These are phyloP conservation scores for Ogataea nitratoaversa DNA, from an alignment of 805 yeast species.

Conservation along the genomic window DNA sequence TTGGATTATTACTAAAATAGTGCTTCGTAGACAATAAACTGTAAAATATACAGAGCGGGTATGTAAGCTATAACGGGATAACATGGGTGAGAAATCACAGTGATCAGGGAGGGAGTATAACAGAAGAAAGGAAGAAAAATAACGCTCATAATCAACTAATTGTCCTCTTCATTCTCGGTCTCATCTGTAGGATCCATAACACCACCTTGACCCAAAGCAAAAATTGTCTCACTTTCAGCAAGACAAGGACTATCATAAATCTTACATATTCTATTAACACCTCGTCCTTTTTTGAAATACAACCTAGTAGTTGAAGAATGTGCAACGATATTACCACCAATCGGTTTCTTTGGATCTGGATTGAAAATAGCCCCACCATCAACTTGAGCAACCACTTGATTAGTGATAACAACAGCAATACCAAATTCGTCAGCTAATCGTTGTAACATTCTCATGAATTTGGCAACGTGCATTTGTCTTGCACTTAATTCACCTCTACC, in stretches of 20 bases:
- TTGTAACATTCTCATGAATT: constrained; percentile 86
- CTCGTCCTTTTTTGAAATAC: constrained; percentile 85
- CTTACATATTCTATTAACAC: constrained; percentile 88
- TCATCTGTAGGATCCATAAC: constrained; percentile 81
- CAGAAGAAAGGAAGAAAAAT: too few species aligned
- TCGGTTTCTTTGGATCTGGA: constrained; percentile 97
- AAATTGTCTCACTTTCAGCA: constrained; percentile 92
- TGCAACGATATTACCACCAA: constrained; percentile 97
- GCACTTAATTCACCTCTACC: constrained; percentile 97
- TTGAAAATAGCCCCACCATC: constrained; percentile 84
- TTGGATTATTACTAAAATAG: too few species aligned
- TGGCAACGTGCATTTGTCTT: constrained; percentile 90
- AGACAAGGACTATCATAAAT: constrained; percentile 95
- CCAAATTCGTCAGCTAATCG: constrained; percentile 97
- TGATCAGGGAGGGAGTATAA: too few species aligned
- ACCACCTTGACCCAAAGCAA: constrained; percentile 96
- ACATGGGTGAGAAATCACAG: too few species aligned
- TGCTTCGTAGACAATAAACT: too few species aligned
- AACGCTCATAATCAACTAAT: too few species aligned
- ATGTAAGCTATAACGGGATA: too few species aligned
- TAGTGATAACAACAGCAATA: constrained; percentile 90
- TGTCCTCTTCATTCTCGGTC: constrained; percentile 55
- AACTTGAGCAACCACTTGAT: constrained; percentile 97
- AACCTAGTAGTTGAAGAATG: constrained; percentile 94
- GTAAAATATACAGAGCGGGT: too few species aligned